Conservation (phyloP, 768 basidiomycete genomes). For the Tricholoma flavovirens region DNA sequence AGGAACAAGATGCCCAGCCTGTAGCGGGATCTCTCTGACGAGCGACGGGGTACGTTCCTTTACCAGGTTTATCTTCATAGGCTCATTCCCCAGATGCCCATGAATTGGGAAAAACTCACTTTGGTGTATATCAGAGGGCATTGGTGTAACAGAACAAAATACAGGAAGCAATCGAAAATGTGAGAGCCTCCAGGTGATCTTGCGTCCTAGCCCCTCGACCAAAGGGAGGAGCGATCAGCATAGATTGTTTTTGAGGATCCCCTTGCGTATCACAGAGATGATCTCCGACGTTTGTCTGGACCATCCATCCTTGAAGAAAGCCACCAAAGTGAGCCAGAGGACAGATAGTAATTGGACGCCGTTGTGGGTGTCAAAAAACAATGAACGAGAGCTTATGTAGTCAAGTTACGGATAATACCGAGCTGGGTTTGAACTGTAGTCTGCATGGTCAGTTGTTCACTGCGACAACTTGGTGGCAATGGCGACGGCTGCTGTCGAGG, state of each 20-base stretch:
- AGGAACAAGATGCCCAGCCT: conserved; percentile 24
- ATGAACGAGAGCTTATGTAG: conserved; percentile 25
- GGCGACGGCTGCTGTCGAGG: conserved; percentile 15
- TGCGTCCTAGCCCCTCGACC: conserved; percentile 88
- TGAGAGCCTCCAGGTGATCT: conserved; percentile 86
- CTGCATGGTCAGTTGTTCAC: background rate
- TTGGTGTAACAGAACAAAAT: background rate
- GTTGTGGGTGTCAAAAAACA: conserved; percentile 29
- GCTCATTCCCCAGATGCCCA: conserved; percentile 24
- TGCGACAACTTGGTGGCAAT: too few relatives aligned
- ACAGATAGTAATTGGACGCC: conserved; percentile 81
- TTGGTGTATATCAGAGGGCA: background rate
- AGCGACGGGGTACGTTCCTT: conserved; percentile 70
- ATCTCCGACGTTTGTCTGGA: conserved; percentile 91
- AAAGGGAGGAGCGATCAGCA: conserved; percentile 85
- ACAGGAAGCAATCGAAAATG: conserved; percentile 26
- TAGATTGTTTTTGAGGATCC: conserved; percentile 87
- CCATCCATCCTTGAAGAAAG: conserved; percentile 55
- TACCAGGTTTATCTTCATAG: conserved; percentile 87
- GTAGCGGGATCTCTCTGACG: conserved; percentile 29
- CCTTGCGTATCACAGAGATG: conserved; percentile 23
- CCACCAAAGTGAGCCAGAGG: conserved; percentile 39
- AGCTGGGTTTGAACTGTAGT: conserved; percentile 14
- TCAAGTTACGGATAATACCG: conserved; percentile 14
- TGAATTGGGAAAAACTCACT: conserved; percentile 18